Conservation (phyloP, 2,329 filamentous ascomycete genomes). For the Stachybotrys elegans region DNA sequence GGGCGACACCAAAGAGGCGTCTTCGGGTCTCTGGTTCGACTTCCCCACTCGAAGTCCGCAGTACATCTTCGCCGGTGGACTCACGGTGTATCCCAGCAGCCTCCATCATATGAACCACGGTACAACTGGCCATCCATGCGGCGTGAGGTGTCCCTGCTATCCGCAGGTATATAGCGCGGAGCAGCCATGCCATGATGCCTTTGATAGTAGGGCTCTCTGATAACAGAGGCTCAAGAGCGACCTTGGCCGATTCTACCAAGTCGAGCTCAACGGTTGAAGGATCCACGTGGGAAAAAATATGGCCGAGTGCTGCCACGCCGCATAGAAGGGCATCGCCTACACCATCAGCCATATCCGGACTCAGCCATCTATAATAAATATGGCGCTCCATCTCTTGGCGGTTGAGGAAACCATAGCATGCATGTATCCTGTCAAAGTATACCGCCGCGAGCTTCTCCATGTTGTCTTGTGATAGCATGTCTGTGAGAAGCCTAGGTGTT, state of each 20-base stretch:
- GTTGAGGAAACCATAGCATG: slow-evolving; percentile 46
- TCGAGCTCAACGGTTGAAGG: slow-evolving; percentile 36
- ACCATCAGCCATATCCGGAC: slow-evolving; percentile 16
- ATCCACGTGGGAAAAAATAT: slow-evolving; percentile 41
- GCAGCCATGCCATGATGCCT: slow-evolving; percentile 44
- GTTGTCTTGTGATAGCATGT: slow-evolving; percentile 40
- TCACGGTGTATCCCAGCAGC: slow-evolving; percentile 44
- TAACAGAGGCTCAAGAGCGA: slow-evolving; percentile 36
- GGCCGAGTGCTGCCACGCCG: slow-evolving; percentile 50
- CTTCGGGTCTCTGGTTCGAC: slow-evolving; percentile 32
- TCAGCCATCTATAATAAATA: slow-evolving; percentile 27
- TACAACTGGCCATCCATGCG: slow-evolving; percentile 53
- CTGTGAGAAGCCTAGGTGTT: slow-evolving; percentile 31
- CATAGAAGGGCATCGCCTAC: slow-evolving; percentile 44
- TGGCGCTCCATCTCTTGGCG: slow-evolving; percentile 22
- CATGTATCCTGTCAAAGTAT: slow-evolving; percentile 50
- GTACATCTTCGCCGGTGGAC: slow-evolving; percentile 17
- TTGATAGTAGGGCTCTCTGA: slow-evolving; percentile 26
- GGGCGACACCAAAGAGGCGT: slow-evolving; percentile 44
- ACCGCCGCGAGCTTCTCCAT: slow-evolving; percentile 39
- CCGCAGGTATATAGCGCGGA: slow-evolving; percentile 48
- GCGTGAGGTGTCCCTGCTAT: slow-evolving; percentile 47
- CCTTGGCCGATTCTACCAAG: slow-evolving; percentile 39
- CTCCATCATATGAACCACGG: slow-evolving; percentile 53
- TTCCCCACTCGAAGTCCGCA: slow-evolving; percentile 16